Percentiles rank a stretch among this genome's conserved stretches.
Evolutionary conservation across 352 stramenopile genomes (phyloP).

Genomic region (Phytopythium montanum): DNA sequence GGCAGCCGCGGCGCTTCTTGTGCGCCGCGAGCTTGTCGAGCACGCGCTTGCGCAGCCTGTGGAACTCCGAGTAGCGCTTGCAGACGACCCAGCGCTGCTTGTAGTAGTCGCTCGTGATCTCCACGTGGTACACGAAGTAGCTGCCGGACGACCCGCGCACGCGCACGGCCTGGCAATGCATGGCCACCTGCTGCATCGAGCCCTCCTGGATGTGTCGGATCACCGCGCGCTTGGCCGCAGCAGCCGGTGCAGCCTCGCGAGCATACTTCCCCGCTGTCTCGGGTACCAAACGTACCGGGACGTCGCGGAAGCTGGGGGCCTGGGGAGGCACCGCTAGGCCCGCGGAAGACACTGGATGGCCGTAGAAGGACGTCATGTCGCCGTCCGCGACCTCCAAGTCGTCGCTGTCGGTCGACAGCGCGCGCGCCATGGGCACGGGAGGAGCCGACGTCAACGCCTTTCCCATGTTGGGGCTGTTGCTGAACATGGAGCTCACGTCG

Average conservation of each 20-base stretch:
- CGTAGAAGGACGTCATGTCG: constrained; percentile 41
- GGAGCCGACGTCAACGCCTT: constrained; percentile 6
- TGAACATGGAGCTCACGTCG: constrained; percentile 75
- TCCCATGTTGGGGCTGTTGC: constrained; percentile 50
- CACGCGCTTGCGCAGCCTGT: constrained; percentile 73
- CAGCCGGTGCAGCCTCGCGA: constrained; percentile 17
- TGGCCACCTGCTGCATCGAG: constrained; percentile 71
- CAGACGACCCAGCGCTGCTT: constrained; percentile 88
- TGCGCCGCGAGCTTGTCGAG: constrained; percentile 55
- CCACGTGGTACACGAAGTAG: constrained; percentile 85
- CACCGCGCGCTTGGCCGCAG: constrained; percentile 63
- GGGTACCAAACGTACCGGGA: constrained; percentile 50
- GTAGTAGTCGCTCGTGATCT: constrained; percentile 88
- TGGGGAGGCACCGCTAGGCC: neutral
- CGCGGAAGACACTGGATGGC: constrained; percentile 14
- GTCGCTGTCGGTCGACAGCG: constrained; percentile 39
- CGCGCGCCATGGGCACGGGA: constrained; percentile 22
- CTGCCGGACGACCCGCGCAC: constrained; percentile 70
- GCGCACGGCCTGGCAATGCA: constrained; percentile 67
- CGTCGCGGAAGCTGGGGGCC: constrained; percentile 55
- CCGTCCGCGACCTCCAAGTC: constrained; percentile 30
- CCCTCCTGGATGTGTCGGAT: constrained; percentile 74
- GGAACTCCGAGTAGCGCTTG: constrained; percentile 87
- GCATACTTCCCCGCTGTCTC: constrained; percentile 13
- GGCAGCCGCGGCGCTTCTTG: constrained; percentile 48